These are phyloP conservation scores for Truncatella angustata DNA, from an alignment of 2,329 filamentous ascomycete species.

Conservation along the genomic window DNA sequence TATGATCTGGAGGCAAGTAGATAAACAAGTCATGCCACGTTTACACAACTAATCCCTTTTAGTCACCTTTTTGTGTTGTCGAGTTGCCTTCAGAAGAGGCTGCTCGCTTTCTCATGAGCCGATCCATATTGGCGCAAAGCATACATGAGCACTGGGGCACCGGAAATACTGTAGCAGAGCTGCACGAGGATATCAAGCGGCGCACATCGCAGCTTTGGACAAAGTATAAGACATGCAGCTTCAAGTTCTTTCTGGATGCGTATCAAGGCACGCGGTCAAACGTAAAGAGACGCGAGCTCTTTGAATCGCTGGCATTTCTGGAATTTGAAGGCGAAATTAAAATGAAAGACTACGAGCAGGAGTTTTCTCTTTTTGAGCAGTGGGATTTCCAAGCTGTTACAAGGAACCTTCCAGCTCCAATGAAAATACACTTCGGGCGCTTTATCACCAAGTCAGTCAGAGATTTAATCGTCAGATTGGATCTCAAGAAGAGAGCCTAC, in stretches of 20 bases:
- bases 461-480: slow-evolving; percentile 69
- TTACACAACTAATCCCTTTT: slow-evolving; percentile 18
- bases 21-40: background rate
- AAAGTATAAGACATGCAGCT: slow-evolving; percentile 62
- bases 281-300: slow-evolving; percentile 66
- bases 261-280: slow-evolving; percentile 71
- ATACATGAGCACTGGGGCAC: slow-evolving; percentile 89
- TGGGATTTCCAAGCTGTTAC: slow-evolving; percentile 60
- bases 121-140: slow-evolving; percentile 77
- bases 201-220: slow-evolving; percentile 65
- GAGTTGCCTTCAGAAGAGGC: slow-evolving; percentile 62
- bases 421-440: slow-evolving; percentile 69
- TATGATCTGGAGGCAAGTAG: slow-evolving; percentile 70
- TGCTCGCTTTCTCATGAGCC: slow-evolving; percentile 65
- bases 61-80: slow-evolving; percentile 88
- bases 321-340: slow-evolving; percentile 74
- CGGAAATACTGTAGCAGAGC: slow-evolving; percentile 62
- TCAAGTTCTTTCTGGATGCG: slow-evolving; percentile 82
- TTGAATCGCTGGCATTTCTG: slow-evolving; percentile 79
- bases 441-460: slow-evolving; percentile 66
- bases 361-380: slow-evolving; percentile 81
- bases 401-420: slow-evolving; percentile 50
- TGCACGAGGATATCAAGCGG: slow-evolving; percentile 64
- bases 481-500: slow-evolving; percentile 89
- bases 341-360: slow-evolving; percentile 70